A percentile compares a stretch with the other conserved stretches of the same genome.
These are phyloP conservation scores for Rhizoctonia solani DNA, from an alignment of 1,284 basidiomycete species.

Conservation along the genomic window DNA sequence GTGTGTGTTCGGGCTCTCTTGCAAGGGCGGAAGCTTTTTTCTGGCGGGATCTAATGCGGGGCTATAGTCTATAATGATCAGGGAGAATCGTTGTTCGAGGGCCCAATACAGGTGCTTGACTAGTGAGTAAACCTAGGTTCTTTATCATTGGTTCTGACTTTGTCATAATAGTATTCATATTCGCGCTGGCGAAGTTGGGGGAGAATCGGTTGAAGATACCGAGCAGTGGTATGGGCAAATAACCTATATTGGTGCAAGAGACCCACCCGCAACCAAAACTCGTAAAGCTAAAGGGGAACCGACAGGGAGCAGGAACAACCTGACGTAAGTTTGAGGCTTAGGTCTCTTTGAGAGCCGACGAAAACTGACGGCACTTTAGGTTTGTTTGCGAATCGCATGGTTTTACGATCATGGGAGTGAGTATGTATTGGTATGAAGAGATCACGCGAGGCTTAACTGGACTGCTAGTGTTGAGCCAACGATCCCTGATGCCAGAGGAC, in stretches of 20 bases:
- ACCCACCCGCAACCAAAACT: too few relatives aligned
- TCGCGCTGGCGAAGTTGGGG: conserved; percentile 10
- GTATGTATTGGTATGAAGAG: neutral
- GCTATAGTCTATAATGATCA: conserved; percentile 5
- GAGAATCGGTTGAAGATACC: neutral
- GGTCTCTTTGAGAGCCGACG: neutral
- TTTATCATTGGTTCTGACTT: neutral
- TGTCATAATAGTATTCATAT: neutral
- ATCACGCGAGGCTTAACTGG: neutral
- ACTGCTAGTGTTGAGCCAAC: neutral
- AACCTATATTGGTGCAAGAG: conserved; percentile 9
- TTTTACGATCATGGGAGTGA: conserved; percentile 12
- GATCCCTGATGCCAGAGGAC: neutral
- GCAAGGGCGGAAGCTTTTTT: neutral
- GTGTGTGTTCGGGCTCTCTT: neutral
- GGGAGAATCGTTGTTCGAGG: neutral
- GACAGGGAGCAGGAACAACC: neutral
- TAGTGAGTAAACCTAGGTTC: neutral
- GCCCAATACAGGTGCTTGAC: neutral
- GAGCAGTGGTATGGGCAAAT: conserved; percentile 18
- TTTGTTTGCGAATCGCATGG: conserved; percentile 16
- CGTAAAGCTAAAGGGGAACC: neutral
- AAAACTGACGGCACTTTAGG: neutral
- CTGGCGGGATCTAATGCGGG: neutral
- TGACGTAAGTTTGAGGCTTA: conserved; percentile 1